Conservation (phyloP, 202 grass and related monocot genomes). For the Tripidium arundinaceum region DNA sequence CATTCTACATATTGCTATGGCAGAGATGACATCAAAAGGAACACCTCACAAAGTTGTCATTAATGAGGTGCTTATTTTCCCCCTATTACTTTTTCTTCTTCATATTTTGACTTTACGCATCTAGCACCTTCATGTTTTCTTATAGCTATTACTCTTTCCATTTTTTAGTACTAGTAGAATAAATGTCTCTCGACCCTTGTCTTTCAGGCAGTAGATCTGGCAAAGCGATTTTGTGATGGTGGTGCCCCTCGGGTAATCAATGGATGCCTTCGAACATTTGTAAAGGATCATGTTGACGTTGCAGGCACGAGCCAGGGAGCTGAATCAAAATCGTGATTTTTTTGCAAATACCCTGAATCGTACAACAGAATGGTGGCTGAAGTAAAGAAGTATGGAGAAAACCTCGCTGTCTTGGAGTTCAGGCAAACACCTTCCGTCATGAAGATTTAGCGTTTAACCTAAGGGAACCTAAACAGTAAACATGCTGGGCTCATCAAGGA, state of each 20-base stretch:
- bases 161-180: neutral
- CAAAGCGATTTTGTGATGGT: conserved; percentile 92
- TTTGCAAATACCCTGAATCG: conserved; percentile 13
- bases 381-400: conserved; percentile 11
- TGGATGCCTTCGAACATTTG: conserved; percentile 88
- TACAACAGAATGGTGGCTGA: neutral
- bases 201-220: conserved; percentile 82
- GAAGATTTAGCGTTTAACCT: conserved; percentile 9
- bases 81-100: neutral
- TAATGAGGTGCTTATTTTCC: conserved; percentile 58
- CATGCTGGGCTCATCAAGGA: neutral
- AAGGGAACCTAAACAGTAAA: neutral
- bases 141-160: neutral
- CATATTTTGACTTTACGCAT: neutral
- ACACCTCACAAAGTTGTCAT: conserved; percentile 92
- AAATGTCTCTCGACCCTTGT: neutral
- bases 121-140: neutral
- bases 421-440: neutral
- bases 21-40: conserved; percentile 84
- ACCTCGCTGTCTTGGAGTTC: neutral
- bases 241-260: conserved; percentile 85
- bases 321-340: conserved; percentile 37
- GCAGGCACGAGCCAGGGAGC: conserved; percentile 9
- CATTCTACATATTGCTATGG: conserved; percentile 97
- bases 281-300: conserved; percentile 44